These are phyloP conservation scores for Paecilomyces dactylethromorphus DNA, from an alignment of 2,329 filamentous ascomycete species.

Conservation along the genomic window DNA sequence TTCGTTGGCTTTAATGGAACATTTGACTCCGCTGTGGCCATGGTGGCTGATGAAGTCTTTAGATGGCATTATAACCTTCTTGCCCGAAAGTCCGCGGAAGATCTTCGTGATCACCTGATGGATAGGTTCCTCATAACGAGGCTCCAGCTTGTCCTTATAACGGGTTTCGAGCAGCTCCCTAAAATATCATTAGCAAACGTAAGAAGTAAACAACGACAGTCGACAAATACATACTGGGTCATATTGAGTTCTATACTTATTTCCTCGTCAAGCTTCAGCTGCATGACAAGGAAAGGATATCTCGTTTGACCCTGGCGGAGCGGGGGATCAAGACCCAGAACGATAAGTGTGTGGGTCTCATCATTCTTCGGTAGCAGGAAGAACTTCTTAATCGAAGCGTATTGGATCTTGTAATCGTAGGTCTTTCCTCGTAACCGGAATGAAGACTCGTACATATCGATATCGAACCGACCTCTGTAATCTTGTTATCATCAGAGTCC, in stretches of 20 bases:
- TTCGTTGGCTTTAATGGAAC: slow-evolving; percentile 99
- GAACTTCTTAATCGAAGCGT: slow-evolving; percentile 96
- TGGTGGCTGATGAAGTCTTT: slow-evolving; percentile 91
- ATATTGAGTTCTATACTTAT: slow-evolving; percentile 95
- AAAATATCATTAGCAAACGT: slow-evolving; percentile 10
- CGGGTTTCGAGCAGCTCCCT: slow-evolving; percentile 70
- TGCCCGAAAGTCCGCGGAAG: slow-evolving; percentile 87
- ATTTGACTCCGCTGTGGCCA: slow-evolving; percentile 92
- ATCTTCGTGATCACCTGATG: slow-evolving; percentile 92
- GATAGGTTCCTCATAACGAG: slow-evolving; percentile 89
- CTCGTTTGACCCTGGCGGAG: slow-evolving; percentile 94
- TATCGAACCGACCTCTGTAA: slow-evolving; percentile 89
- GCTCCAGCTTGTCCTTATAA: slow-evolving; percentile 82
- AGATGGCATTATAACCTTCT: slow-evolving; percentile 89
- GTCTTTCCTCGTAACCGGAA: slow-evolving; percentile 97
- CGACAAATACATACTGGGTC: slow-evolving; percentile 53
- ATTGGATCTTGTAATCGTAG: slow-evolving; percentile 99
- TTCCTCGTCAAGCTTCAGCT: slow-evolving; percentile 96
- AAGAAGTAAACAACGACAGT: neutral
- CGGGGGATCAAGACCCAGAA: slow-evolving; percentile 88
- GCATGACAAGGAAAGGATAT: slow-evolving; percentile 98
- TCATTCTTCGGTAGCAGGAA: slow-evolving; percentile 99
- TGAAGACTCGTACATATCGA: slow-evolving; percentile 98
- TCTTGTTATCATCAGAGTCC: slow-evolving; percentile 15
- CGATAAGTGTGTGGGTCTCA: slow-evolving; percentile 90